A percentile compares a stretch with the other conserved stretches of the same genome.
phyloP scores from a whole-genome alignment of 2,329 filamentous ascomycete species.

The Chalaropsis thielavioides region DNA sequence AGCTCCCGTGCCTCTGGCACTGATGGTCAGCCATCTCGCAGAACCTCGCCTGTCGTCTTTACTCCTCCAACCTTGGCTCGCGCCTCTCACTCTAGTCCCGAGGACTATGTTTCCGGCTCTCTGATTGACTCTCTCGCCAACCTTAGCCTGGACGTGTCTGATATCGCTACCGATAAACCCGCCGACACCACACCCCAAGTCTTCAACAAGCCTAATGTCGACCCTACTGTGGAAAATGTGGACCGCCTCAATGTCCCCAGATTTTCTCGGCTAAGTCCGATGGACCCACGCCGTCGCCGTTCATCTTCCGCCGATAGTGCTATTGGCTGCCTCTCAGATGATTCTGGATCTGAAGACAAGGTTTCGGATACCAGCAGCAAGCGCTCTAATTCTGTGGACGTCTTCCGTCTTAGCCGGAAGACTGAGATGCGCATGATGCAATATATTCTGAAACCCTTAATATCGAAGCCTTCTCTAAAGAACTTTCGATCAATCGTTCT shows the following conservation, averaged over 20 bases:
- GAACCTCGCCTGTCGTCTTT: conserved; percentile 24
- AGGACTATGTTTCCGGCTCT: conserved; percentile 56
- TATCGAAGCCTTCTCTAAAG: conserved; percentile 57
- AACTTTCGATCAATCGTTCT: conserved; percentile 69
- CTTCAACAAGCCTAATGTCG: conserved; percentile 20
- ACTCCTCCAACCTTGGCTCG: conserved; percentile 41
- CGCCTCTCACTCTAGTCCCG: conserved; percentile 54
- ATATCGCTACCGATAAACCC: conserved; percentile 19
- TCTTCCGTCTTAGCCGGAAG: conserved; percentile 11
- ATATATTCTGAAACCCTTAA: conserved; percentile 62
- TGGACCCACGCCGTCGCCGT: conserved; percentile 7
- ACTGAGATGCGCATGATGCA: conserved; percentile 51
- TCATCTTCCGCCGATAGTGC: conserved; percentile 15
- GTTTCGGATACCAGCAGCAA: conserved; percentile 5
- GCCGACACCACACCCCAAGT: background rate
- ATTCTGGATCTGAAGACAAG: conserved; percentile 14
- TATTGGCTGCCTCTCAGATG: conserved; percentile 13
- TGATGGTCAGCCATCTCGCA: background rate
- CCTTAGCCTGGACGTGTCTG: conserved; percentile 12
- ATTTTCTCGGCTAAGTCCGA: background rate
- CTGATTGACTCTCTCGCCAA: conserved; percentile 45
- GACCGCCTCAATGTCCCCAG: conserved; percentile 37
- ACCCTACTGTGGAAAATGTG: conserved; percentile 24
- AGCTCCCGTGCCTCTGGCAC: background rate
- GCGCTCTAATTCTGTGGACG: background rate